Evolutionary conservation across 371 early-diverging fungal species (phyloP), one percentile per base, ranked within the genome.

Genomic region (Coemansia sp.): DNA sequence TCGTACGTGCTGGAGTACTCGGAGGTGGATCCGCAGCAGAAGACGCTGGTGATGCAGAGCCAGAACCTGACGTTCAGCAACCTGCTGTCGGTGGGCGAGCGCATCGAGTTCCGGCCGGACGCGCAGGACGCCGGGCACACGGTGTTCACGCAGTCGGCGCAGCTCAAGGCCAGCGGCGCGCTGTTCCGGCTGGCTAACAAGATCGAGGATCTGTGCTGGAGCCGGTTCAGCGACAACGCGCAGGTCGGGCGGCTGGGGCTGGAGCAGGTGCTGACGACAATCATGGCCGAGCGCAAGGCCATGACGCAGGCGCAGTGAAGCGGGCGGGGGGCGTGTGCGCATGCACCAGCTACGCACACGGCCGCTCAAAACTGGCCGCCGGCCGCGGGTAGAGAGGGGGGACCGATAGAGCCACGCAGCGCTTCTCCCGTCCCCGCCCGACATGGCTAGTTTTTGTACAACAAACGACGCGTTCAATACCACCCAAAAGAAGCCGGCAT

Each of bases 1-100:
- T 87, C 91, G 53, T 95, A 90, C 69, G 92, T 94, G 60, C 87
- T 90, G 55, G 96, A 96, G 80, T 86, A 90, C 53, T 87, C 88
- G 26, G 86, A 85, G 32, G 86, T 94, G 49, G 93, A 97, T 72
- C 94, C 93, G 6, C 81, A 81, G 38, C 74, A 85, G 35, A 82
- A 87, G 65, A 84, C 81, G 9, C 83, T 90, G 68, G 84, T 83
- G 4, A 89, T 93, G 77, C 82, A 81, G 47, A 90, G 88, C 56
- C 81, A 83, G 56, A 93, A 93, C 73, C 72, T 93, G 67, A 86
- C 90, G 20, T 86, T 84, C 79, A 82, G 81, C 80, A 85, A 89
- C 62, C 77, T 95, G 42, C 78, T 97, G 67, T 82, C 82, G 39
- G 90, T 93, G n/a, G 86, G 90, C 65, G 98, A 97, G 75, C 84